Conservation (phyloP, 257 asterid genomes). For the Rauvolfia tetraphylla region DNA sequence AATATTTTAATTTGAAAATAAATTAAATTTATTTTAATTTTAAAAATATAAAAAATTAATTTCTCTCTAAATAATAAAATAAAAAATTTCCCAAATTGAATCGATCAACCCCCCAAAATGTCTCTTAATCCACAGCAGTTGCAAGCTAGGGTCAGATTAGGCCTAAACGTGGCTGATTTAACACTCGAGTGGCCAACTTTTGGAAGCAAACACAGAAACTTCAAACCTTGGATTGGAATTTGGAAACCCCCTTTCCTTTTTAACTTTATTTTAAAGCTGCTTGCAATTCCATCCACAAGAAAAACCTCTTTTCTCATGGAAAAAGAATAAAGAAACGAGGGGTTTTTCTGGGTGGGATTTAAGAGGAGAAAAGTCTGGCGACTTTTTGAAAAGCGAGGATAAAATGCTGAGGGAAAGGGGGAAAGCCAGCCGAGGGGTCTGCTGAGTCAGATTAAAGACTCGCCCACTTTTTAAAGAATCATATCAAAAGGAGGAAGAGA, state of each 20-base stretch:
- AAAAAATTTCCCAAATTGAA: too few relatives aligned
- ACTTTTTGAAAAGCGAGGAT: slow-evolving; percentile 32
- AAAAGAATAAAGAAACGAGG: background rate
- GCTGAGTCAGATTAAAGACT: slow-evolving; percentile 53
- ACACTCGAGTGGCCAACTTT: background rate
- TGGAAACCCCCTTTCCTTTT: background rate
- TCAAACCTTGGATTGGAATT: slow-evolving; percentile 13
- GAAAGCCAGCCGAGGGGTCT: slow-evolving; percentile 21
- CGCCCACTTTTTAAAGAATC: slow-evolving; percentile 43
- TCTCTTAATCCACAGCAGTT: background rate
- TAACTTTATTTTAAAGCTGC: background rate
- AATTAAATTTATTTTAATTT: too few relatives aligned
- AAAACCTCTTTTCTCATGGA: background rate
- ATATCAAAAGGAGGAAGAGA: slow-evolving; percentile 31
- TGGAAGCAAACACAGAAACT: background rate
- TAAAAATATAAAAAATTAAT: too few relatives aligned
- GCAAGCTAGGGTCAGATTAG: too few relatives aligned
- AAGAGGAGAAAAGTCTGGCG: slow-evolving; percentile 24
- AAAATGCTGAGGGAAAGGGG: background rate
- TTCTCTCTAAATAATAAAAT: too few relatives aligned
- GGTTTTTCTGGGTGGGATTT: background rate
- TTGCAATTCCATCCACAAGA: slow-evolving; percentile 38
- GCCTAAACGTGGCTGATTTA: too few relatives aligned
- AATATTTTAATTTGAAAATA: too few relatives aligned
- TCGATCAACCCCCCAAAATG: too few relatives aligned